Evolutionary conservation across 2,329 filamentous ascomycete species (phyloP).

Genomic region (Penicillium frequentans): DNA sequence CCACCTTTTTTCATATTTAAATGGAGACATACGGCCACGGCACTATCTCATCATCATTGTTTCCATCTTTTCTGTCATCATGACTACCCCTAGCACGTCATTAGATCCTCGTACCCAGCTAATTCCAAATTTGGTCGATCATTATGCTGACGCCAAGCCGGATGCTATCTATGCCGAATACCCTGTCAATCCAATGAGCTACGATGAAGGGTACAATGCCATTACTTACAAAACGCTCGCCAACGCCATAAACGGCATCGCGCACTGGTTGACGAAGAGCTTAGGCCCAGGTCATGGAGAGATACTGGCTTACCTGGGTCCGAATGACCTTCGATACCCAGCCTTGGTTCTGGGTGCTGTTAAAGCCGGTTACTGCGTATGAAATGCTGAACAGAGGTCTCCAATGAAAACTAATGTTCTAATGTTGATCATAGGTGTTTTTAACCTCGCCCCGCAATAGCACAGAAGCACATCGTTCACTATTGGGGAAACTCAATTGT

Average conservation of each 20-base stretch:
- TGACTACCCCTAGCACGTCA: neutral
- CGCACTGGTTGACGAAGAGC: conserved; percentile 21
- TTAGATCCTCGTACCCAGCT: conserved; percentile 12
- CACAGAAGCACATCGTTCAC: conserved; percentile 30
- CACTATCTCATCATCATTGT: neutral
- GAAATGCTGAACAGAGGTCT: neutral
- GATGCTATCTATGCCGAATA: conserved; percentile 34
- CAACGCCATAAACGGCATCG: conserved; percentile 28
- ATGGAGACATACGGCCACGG: neutral
- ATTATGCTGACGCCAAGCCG: conserved; percentile 31
- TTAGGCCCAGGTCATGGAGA: conserved; percentile 33
- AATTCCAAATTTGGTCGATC: conserved; percentile 37
- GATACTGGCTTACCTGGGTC: conserved; percentile 43
- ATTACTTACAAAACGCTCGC: conserved; percentile 32
- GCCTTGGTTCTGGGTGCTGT: conserved; percentile 40
- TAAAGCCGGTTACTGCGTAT: conserved; percentile 36
- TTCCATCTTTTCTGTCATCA: neutral
- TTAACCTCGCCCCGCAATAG: conserved; percentile 42
- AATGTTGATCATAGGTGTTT: conserved; percentile 26
- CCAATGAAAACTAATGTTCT: neutral
- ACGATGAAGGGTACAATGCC: conserved; percentile 32
- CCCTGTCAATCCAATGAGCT: conserved; percentile 27
- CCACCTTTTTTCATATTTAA: neutral
- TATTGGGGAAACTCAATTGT: conserved; percentile 32
- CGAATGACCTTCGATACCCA: conserved; percentile 42